A percentile compares a stretch with the other conserved stretches of the same genome.
Conservation (phyloP, 352 stramenopile species). For the Phytopythium vexans region DNA sequence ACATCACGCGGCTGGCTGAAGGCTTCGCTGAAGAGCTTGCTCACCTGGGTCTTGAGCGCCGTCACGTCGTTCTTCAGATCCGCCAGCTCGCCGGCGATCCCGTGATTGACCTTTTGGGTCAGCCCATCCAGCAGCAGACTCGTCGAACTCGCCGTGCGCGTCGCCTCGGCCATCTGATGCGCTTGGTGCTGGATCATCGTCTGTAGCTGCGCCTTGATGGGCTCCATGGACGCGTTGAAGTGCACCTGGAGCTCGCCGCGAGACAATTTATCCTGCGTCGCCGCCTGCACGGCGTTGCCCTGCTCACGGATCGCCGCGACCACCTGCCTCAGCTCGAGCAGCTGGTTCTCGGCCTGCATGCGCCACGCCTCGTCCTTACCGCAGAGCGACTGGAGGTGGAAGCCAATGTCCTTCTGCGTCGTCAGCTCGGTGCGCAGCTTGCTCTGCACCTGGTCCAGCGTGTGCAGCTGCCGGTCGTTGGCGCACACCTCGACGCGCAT, state of each 20-base stretch:
- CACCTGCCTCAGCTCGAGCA: slow-evolving; percentile 74
- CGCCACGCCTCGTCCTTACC: slow-evolving; percentile 86
- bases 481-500: slow-evolving; percentile 67
- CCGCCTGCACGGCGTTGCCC: slow-evolving; percentile 51
- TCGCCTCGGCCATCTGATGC: slow-evolving; percentile 69
- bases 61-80: slow-evolving; percentile 53
- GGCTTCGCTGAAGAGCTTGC: slow-evolving; percentile 13
- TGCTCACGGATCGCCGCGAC: slow-evolving; percentile 70
- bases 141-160: slow-evolving; percentile 52
- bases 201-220: slow-evolving; percentile 75
- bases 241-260: slow-evolving; percentile 70
- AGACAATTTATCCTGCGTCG: slow-evolving; percentile 74
- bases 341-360: slow-evolving; percentile 79
- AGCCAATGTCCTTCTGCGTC: slow-evolving; percentile 79
- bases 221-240: slow-evolving; percentile 79
- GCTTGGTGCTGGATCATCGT: slow-evolving; percentile 71
- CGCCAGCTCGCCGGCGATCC: slow-evolving; percentile 43
- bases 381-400: slow-evolving; percentile 76
- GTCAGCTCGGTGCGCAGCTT: slow-evolving; percentile 79
- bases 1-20: not conserved
- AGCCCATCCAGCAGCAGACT: slow-evolving; percentile 55
- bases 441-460: slow-evolving; percentile 67
- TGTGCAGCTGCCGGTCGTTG: slow-evolving; percentile 71
- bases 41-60: slow-evolving; percentile 51
- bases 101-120: slow-evolving; percentile 61